Percentiles rank a stretch among this genome's conserved stretches.
Conservation (phyloP, 352 stramenopile genomes). For the Blastocystis sp. region DNA sequence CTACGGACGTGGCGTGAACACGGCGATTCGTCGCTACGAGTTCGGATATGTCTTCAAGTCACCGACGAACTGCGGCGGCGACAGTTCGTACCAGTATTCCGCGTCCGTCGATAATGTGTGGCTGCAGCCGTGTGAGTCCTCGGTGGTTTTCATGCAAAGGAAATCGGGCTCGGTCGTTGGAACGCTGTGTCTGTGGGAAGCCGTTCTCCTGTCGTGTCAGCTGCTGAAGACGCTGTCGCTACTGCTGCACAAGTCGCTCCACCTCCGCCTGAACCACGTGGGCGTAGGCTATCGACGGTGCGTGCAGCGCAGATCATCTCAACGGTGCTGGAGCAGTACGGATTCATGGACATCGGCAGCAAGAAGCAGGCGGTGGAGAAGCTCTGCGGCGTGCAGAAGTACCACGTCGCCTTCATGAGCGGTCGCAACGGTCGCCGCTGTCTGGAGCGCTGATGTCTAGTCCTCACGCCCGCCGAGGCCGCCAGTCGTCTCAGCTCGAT, state of each 20-base stretch:
- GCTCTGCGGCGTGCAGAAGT: not conserved
- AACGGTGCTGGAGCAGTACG: not conserved
- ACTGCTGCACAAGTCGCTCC: not conserved
- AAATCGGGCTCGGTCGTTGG: not conserved
- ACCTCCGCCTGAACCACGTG: not conserved
- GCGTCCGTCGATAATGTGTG: not conserved
- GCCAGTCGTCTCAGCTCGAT: not conserved
- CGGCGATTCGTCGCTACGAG: not conserved
- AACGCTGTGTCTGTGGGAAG: not conserved
- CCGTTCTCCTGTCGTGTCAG: not conserved
- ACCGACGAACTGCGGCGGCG: not conserved
- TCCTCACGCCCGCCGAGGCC: not conserved
- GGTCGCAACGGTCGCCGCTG: not conserved
- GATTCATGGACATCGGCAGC: not conserved
- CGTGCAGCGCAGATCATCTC: not conserved
- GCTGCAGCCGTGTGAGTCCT: not conserved
- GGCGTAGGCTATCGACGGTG: not conserved
- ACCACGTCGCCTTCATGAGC: not conserved
- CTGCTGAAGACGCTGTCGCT: not conserved
- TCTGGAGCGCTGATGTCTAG: not conserved
- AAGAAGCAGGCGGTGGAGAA: conserved; percentile 34
- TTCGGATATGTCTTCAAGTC: not conserved
- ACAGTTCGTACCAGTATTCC: not conserved
- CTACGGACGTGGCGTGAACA: not conserved
- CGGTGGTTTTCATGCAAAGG: not conserved